Evolutionary conservation across 2,329 filamentous ascomycete species (phyloP), one percentile per base, ranked within the genome.

Genomic region (Taxawa tesnikishii): DNA sequence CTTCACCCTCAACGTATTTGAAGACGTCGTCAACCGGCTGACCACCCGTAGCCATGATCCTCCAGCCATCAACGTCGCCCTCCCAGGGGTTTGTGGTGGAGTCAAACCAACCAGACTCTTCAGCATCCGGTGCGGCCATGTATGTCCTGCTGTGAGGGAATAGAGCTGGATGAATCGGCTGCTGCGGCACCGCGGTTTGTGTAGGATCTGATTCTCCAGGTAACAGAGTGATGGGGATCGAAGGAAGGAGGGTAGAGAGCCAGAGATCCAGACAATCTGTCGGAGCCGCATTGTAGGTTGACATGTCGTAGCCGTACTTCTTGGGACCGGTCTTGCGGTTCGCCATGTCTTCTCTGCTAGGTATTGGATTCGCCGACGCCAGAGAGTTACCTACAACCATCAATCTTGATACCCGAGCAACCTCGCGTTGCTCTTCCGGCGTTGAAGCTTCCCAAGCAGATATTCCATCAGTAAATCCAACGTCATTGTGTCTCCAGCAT

Each of bases 11-110:
- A 15, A 96, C 70, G 50, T 98, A 98, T 54, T 88, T 90, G 55
- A 85, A 83, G 3, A 96, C 74, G 54, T 98, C 92, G 46, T 93
- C 82, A 3, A 98, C 72, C 32, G 93, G 93, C 59, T 98, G 90
- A 0, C 90, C 90, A 21, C 83, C 81, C 0, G 82, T 90, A 8
- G 82, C 87, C 27, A 94, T 69, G 5, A 96, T 60, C 26, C 83
- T 72, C 79, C 84, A 93, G 1, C 90, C 92, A 34, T 93, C 85
- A 0, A 98, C 59, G 51, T 94, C 83, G 14, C 77, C 84, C 46
- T 92, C 81, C 77, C 82, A 93, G 0, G 90, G 90, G 48, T 98
- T 98, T 4, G 90, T 96, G 28, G 87, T 82, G 5, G 72, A 69
- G 54, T 96, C 83, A 32, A 98, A 75, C 79, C 85, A 94, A 13